Evolutionary conservation across 1,284 basidiomycete species (phyloP).

Genomic region (Ganoderma lingzhi): DNA sequence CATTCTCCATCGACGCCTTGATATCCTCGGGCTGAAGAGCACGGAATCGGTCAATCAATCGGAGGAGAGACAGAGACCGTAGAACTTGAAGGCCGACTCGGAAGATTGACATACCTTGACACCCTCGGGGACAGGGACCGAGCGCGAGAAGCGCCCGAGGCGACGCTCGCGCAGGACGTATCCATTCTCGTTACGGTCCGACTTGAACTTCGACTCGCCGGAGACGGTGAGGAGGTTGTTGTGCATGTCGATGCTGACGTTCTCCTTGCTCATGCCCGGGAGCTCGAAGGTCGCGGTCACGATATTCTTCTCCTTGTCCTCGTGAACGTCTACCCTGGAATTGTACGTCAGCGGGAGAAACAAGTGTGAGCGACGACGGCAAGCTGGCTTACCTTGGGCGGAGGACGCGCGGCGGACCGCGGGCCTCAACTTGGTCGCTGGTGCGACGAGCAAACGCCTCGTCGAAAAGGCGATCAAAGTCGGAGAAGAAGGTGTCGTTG

Average conservation of each 20-base stretch:
- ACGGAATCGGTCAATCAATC: background rate
- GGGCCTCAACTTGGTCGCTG: constrained; percentile 21
- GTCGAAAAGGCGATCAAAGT: constrained; percentile 41
- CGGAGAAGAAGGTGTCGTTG: background rate
- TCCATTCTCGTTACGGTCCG: constrained; percentile 47
- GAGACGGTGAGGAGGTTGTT: constrained; percentile 52
- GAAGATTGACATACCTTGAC: constrained; percentile 44
- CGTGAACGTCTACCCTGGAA: constrained; percentile 52
- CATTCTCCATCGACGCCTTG: constrained; percentile 52
- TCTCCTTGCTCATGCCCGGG: constrained; percentile 53
- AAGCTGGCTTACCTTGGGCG: constrained; percentile 22
- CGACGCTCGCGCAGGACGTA: constrained; percentile 55
- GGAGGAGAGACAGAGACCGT: background rate
- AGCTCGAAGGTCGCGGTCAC: constrained; percentile 61
- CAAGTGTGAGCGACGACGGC: background rate
- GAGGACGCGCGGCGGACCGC: constrained; percentile 27
- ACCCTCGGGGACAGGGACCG: constrained; percentile 51
- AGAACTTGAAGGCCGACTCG: too few relatives aligned
- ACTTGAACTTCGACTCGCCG: constrained; percentile 46
- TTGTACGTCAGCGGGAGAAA: background rate
- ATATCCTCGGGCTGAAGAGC: constrained; percentile 46
- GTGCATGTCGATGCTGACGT: constrained; percentile 53
- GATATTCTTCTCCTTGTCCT: constrained; percentile 48
- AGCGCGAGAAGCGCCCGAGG: constrained; percentile 53
- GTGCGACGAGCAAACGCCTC: constrained; percentile 46